Percentiles rank a stretch among this genome's conserved stretches.
phyloP scores from a whole-genome alignment of 1,284 basidiomycete genomes.

The Tetrapyrgos nigripes region DNA sequence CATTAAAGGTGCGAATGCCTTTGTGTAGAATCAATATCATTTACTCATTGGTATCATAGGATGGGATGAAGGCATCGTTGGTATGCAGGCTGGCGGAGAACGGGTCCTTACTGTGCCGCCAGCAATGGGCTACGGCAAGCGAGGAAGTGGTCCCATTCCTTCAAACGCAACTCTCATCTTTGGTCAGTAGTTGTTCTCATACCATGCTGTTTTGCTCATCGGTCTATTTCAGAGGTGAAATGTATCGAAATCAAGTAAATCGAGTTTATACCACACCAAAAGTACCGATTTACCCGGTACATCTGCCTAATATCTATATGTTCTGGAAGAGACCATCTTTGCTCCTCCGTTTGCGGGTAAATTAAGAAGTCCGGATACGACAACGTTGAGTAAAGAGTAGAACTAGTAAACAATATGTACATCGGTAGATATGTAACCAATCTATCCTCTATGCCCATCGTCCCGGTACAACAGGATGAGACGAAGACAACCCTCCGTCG shows the following conservation, averaged over 20 bases:
- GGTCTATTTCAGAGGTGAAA: conserved; percentile 66
- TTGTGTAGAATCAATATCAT: conserved; percentile 2
- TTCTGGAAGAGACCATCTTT: no score
- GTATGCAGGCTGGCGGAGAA: conserved; percentile 94
- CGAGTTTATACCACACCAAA: conserved; percentile 3
- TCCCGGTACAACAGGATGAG: conserved; percentile 44
- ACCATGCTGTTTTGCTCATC: conserved; percentile 17
- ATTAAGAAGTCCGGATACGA: not conserved
- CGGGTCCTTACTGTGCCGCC: conserved; percentile 83
- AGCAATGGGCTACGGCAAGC: conserved; percentile 73
- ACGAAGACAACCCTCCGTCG: conserved; percentile 62
- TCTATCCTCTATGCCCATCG: conserved; percentile 31
- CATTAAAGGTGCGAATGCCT: conserved; percentile 71
- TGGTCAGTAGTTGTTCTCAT: conserved; percentile 51
- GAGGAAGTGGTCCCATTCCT: conserved; percentile 60
- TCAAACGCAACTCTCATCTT: conserved; percentile 74
- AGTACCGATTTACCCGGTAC: not conserved
- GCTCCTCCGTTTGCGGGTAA: not conserved
- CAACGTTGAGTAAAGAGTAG: not conserved
- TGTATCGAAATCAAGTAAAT: conserved; percentile 69
- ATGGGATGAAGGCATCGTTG: conserved; percentile 92
- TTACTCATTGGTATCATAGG: conserved; percentile 45
- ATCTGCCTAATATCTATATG: no score
- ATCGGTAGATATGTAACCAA: no score
- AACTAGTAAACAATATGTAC: not conserved